Conservation (phyloP, 192 early-diverging fungal genomes). For the Thoreauomyces humboldtii region DNA sequence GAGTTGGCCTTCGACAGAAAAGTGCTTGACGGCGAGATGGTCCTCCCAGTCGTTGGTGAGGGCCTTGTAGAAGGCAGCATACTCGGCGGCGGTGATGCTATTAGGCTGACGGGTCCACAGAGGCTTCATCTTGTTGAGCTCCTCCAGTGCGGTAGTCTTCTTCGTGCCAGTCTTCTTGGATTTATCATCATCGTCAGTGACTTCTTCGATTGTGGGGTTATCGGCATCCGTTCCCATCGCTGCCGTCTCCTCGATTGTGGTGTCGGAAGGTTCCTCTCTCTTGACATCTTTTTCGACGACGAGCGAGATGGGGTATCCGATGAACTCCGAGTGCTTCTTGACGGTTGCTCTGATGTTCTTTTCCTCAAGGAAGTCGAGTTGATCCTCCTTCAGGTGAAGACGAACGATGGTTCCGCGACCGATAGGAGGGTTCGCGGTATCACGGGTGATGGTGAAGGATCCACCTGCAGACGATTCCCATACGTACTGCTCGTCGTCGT, state of each 20-base stretch:
- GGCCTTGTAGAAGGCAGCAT: conserved; percentile 97
- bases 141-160: conserved; percentile 78
- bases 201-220: conserved; percentile 52
- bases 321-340: conserved; percentile 99
- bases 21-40: conserved; percentile 96
- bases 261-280: conserved; percentile 95
- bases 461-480: conserved; percentile 91
- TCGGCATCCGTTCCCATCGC: conserved; percentile 62
- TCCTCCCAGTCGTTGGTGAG: conserved; percentile 99
- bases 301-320: conserved; percentile 97
- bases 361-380: conserved; percentile 97
- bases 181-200: conserved; percentile 76
- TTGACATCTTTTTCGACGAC: conserved; percentile 94
- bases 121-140: conserved; percentile 97
- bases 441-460: conserved; percentile 89
- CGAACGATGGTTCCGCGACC: conserved; percentile 95
- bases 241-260: conserved; percentile 67
- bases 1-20: conserved; percentile 98
- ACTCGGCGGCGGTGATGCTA: conserved; percentile 93
- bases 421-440: conserved; percentile 83
- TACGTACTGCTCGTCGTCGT: conserved; percentile 95
- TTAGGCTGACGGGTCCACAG: conserved; percentile 99
- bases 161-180: conserved; percentile 84
- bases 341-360: conserved; percentile 98
- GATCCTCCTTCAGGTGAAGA: conserved; percentile 98